phyloP scores from a whole-genome alignment of 495 filamentous ascomycete species.

The Lasiosphaeria ovina region DNA sequence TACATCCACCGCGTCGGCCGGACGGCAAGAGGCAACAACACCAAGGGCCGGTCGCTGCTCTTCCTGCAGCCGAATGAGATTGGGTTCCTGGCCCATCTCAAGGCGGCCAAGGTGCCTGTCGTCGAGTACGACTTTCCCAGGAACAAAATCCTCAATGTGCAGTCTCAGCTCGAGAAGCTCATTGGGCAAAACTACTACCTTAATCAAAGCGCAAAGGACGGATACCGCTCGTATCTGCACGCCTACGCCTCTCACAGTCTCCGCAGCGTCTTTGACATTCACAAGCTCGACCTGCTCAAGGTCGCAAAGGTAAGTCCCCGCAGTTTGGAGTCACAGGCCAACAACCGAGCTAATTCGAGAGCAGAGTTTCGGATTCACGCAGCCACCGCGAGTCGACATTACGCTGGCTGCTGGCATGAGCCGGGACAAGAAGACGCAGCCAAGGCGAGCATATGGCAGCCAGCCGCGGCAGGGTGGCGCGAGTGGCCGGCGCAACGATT shows the following conservation, averaged over 20 bases:
- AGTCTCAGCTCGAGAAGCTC: conserved; percentile 89
- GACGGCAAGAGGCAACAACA: conserved; percentile 81
- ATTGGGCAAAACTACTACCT: conserved; percentile 95
- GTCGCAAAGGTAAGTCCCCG: conserved; percentile 62
- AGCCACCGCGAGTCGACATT: conserved; percentile 90
- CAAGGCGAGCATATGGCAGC: conserved; percentile 76
- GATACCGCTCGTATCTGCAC: conserved; percentile 80
- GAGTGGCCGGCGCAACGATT: not conserved
- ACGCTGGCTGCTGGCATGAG: conserved; percentile 82
- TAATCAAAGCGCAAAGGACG: conserved; percentile 74
- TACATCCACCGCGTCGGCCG: conserved; percentile 98
- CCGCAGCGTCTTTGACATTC: conserved; percentile 85
- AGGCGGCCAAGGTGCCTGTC: conserved; percentile 87
- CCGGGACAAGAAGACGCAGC: conserved; percentile 77
- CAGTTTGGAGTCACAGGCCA: not conserved
- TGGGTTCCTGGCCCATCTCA: conserved; percentile 87
- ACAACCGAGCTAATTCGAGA: conserved; percentile 7
- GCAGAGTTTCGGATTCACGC: conserved; percentile 78
- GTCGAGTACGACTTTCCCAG: conserved; percentile 94
- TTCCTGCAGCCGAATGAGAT: conserved; percentile 92
- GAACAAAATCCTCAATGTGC: conserved; percentile 91
- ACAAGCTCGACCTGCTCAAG: conserved; percentile 90
- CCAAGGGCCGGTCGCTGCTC: conserved; percentile 80
- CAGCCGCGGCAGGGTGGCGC: conserved; percentile 42
- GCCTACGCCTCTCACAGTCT: conserved; percentile 91